Evolutionary conservation across 257 asterid species (phyloP), one percentile per base, ranked within the genome.

Genomic region (Capsicum rhomboideum): DNA sequence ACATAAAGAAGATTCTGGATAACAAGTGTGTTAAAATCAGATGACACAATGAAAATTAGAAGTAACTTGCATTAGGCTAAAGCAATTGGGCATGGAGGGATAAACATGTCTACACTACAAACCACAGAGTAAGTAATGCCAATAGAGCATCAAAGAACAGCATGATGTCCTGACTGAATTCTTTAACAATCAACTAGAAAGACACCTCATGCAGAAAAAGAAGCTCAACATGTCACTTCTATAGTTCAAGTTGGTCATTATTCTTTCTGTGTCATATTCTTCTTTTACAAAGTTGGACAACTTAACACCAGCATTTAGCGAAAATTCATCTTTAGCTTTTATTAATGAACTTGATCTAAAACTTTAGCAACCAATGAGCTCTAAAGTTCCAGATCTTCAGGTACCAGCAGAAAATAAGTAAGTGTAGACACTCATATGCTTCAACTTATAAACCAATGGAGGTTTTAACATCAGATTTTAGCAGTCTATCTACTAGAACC

Each of bases 1-100:
- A 94, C 98, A 49, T 85, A 86, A 55, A 96, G 97, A 79, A 96
- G 98, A 90, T 96, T 96, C 99, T 96, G 95, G 42, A 86, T 77
- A 82, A 84, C 84, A 86, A 84, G 79, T 63, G 44, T 49, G 84
- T 59, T 77, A 21, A 83, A 83, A 78, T 82, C 11, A 81, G 80
- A 83, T 10, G 5, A 20, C 29, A 83, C 28, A 85, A 77, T 21
- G 55, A 71, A 69, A 50, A 77, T 1, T 63, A 77, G 81, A 77
- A 10, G 44, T 16, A 75, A 77, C 44, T 28, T 74, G 42, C 80
- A 23, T 46, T 74, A 74, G 4, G 80, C 59, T 8, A 17, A 83
- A 58, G 44, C 23, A 56, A 79, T 23, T 31, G 40, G 80, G 21
- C 37, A 34, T 16, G 67, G n/a, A 77, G 49, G 63, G 44, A 50